Evolutionary conservation across 2,329 filamentous ascomycete genomes (phyloP).

Genomic region (Talaromyces sp.): DNA sequence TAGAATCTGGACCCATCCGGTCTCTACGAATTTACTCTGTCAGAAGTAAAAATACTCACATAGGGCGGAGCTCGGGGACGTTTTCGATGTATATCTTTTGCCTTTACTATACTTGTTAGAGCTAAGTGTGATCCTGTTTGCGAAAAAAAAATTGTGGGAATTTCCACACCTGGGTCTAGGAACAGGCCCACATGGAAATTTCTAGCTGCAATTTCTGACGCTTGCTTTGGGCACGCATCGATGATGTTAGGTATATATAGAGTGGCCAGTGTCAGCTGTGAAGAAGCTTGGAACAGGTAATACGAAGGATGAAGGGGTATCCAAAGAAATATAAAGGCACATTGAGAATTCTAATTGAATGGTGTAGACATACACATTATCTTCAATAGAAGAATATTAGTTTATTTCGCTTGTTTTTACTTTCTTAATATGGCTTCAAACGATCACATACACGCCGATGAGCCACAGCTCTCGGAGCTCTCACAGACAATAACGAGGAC

Average conservation of each 20-base stretch:
- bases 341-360: background rate
- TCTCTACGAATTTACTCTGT: background rate
- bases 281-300: background rate
- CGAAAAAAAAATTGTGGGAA: background rate
- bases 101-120: background rate
- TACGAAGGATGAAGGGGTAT: background rate
- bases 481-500: background rate
- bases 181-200: constrained; percentile 9
- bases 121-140: background rate
- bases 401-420: background rate
- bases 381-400: constrained; percentile 1
- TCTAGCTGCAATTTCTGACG: background rate
- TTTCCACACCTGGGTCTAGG: background rate
- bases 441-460: background rate
- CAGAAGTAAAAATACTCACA: background rate
- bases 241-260: constrained; percentile 3
- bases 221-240: background rate
- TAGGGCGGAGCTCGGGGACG: background rate
- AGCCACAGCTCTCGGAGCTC: background rate
- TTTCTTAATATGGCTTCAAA: constrained; percentile 7
- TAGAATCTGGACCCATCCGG: background rate
- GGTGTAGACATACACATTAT: background rate
- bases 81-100: background rate
- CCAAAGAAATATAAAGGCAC: background rate
- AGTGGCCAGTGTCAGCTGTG: background rate